Evolutionary conservation across 495 filamentous ascomycete genomes (phyloP), one percentile per base, ranked within the genome.

Genomic region (Lophium mytilinum): DNA sequence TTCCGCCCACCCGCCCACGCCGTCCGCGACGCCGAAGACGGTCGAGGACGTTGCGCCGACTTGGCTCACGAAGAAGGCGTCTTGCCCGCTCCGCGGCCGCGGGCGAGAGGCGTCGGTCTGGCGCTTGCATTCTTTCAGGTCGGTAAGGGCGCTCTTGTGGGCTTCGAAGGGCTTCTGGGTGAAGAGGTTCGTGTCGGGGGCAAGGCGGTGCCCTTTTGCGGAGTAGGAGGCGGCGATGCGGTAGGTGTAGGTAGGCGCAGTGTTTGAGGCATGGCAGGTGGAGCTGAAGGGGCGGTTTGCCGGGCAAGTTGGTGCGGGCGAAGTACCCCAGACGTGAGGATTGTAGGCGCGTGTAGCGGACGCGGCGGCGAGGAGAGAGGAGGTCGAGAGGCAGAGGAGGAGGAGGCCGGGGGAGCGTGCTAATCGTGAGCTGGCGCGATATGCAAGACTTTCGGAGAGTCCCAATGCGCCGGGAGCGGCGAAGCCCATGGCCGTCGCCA

Each of bases 1-100:
- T 60, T 96, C 88, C 42, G 83, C 79, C 89, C 93, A 99, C 41
- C 93, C 93, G 19, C 93, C 93, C 2, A 99, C 93, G 9, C 93
- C 93, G 66, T 97, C 93, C 47, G 91, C 67, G 12, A 99, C 83
- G 5, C 89, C 93, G 60, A 97, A 83, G 0, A 92, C 90, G 36
- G 84, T 74, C 45, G 75, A 73, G 24, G 71, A 72, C 12, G 71
- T 80, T 50, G 72, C 78, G 43, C 85, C 82, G 33, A 95, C 73
- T 10, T 79, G 81, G 62, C 85, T 87, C 37, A 93, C 83, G 72
- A 99, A 97, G 71, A 96, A 97, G 35, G 94, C 88, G 80, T 99
- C 93, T 68, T 97, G 90, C 10, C 93, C 93, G 49, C 86, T 89
- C 47, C 84, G 83, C 10, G 85, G 84, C n/a, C 88, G 77, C 51